Conservation (phyloP, 2,329 filamentous ascomycete species). For the Neophaeococcomyces mojaviensis region DNA sequence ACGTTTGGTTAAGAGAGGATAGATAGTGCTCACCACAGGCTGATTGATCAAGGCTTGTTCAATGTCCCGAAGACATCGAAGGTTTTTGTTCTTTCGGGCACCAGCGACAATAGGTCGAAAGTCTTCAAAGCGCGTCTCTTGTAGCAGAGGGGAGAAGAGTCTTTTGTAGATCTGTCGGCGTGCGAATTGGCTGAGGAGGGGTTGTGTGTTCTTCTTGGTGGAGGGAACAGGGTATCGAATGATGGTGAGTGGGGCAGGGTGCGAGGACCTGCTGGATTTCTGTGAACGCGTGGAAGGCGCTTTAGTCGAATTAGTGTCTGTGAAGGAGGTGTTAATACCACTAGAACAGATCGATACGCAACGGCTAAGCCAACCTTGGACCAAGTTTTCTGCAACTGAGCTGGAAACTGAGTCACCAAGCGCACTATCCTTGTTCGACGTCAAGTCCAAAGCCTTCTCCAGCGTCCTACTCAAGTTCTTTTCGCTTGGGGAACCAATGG, state of each 20-base stretch:
- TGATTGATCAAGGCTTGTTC: slow-evolving; percentile 89
- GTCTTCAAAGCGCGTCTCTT: slow-evolving; percentile 63
- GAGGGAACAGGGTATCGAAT: slow-evolving; percentile 47
- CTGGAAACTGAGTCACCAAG: slow-evolving; percentile 21
- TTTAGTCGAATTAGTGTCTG: slow-evolving; percentile 21
- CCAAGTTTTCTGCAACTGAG: slow-evolving; percentile 18
- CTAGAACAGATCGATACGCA: slow-evolving; percentile 22
- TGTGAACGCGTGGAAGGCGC: slow-evolving; percentile 3
- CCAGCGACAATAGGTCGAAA: slow-evolving; percentile 71
- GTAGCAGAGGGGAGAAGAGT: slow-evolving; percentile 69
- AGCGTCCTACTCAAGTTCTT: slow-evolving; percentile 33
- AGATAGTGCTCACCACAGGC: slow-evolving; percentile 72
- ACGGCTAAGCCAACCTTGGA: slow-evolving; percentile 25
- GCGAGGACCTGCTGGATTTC: slow-evolving; percentile 2
- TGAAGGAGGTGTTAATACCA: slow-evolving; percentile 17
- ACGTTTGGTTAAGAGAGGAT: slow-evolving; percentile 49
- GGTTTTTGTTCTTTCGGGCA: slow-evolving; percentile 72
- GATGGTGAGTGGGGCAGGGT: slow-evolving; percentile 48
- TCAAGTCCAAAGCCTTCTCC: slow-evolving; percentile 33
- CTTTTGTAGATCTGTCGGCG: slow-evolving; percentile 71
- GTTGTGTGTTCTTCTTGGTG: slow-evolving; percentile 39
- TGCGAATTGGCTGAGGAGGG: slow-evolving; percentile 60
- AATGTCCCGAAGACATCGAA: slow-evolving; percentile 83
- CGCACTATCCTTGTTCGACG: slow-evolving; percentile 24
- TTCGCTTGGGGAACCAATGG: slow-evolving; percentile 55